phyloP scores from a whole-genome alignment of 2,329 filamentous ascomycete species.

The Berkeleyomyces basicola region DNA sequence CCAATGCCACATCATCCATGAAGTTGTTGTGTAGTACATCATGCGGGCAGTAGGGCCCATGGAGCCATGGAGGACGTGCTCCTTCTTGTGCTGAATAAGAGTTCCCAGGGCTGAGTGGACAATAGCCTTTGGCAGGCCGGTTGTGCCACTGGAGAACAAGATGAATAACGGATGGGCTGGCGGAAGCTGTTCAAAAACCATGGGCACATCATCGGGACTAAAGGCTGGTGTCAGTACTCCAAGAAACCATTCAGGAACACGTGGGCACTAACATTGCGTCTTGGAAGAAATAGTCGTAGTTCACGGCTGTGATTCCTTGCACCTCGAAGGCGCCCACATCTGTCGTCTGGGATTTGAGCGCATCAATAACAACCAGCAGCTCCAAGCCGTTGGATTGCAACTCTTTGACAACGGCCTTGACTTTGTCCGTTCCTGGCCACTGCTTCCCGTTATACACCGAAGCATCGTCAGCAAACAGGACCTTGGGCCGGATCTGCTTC shows the following conservation, averaged over 20 bases:
- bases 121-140: slow-evolving; percentile 76
- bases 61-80: slow-evolving; percentile 75
- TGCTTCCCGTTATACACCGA: slow-evolving; percentile 82
- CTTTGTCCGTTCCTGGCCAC: slow-evolving; percentile 66
- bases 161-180: slow-evolving; percentile 88
- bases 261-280: background rate
- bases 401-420: slow-evolving; percentile 54
- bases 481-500: slow-evolving; percentile 64
- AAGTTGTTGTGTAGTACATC: slow-evolving; percentile 88
- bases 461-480: slow-evolving; percentile 78
- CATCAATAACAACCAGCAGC: slow-evolving; percentile 55
- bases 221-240: background rate
- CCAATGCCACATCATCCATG: slow-evolving; percentile 99
- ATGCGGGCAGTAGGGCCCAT: slow-evolving; percentile 56
- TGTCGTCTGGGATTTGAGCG: slow-evolving; percentile 19
- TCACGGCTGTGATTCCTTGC: slow-evolving; percentile 26
- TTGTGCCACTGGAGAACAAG: slow-evolving; percentile 85
- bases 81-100: slow-evolving; percentile 91
- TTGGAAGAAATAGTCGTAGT: slow-evolving; percentile 27
- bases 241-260: slow-evolving; percentile 16
- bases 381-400: slow-evolving; percentile 45
- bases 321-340: slow-evolving; percentile 26
- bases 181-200: slow-evolving; percentile 58
- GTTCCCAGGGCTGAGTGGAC: slow-evolving; percentile 84
- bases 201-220: slow-evolving; percentile 26